Evolutionary conservation across 148 eudicot genomes (phyloP).

Genomic region (Fallopia convolvulus): DNA sequence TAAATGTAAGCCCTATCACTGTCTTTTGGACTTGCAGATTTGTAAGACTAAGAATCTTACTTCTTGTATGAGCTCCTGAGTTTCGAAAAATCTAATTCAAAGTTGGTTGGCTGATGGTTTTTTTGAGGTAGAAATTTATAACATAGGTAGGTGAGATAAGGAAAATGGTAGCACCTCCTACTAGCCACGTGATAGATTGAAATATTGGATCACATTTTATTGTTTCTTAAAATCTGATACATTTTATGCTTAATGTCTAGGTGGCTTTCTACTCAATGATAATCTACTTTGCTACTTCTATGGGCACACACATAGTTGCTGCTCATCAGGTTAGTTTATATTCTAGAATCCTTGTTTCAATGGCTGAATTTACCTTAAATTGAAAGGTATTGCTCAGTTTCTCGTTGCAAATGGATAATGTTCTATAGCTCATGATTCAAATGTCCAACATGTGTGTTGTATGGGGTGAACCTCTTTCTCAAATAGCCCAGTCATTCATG

Average conservation of each 20-base stretch:
- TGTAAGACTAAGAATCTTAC: too few relatives aligned
- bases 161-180: too few relatives aligned
- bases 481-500: slow-evolving; percentile 97
- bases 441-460: slow-evolving; percentile 74
- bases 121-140: too few relatives aligned
- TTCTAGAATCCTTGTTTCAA: neutral
- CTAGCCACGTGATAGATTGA: neutral
- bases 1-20: too few relatives aligned
- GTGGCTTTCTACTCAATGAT: slow-evolving; percentile 78
- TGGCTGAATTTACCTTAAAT: neutral
- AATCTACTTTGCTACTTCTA: slow-evolving; percentile 81
- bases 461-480: slow-evolving; percentile 95
- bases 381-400: neutral
- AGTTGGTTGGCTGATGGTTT: too few relatives aligned
- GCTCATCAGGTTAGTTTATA: slow-evolving; percentile 77
- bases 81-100: too few relatives aligned
- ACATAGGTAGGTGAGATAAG: too few relatives aligned
- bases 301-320: slow-evolving; percentile 86
- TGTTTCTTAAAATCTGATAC: neutral
- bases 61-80: too few relatives aligned
- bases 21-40: too few relatives aligned
- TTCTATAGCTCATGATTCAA: slow-evolving; percentile 70
- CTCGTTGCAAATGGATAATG: neutral
- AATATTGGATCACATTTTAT: neutral
- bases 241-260: slow-evolving; percentile 21